Base-by-base conservation (phyloP, 176 grass and related monocot genomes). In the Hordeum vulgare region DNA sequence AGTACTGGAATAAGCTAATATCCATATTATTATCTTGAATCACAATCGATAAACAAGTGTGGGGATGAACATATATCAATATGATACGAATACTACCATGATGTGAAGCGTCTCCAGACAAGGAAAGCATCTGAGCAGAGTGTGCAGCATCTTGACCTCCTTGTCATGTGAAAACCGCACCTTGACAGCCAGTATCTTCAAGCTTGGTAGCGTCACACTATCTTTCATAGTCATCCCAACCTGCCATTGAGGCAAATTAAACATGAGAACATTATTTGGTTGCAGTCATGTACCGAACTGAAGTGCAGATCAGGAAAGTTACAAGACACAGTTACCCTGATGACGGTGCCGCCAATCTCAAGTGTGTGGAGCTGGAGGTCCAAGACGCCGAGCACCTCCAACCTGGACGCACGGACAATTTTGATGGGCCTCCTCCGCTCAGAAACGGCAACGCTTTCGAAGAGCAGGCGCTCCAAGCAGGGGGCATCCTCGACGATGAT, bases 71-170 rank as follows among this genome's bases (percentile, higher is more conserved):
- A 66, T 29, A 41, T 18, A 56, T 29, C 0, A 4, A 1, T 18
- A 26, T 66, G 71, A 54, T 15, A 31, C 2, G 25, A 18, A 18
- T 64, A 74, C 2, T 71, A 82, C 79, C 40, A 25, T 72, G 74
- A 88, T 64, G 53, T 88, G 80, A 27, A 83, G 86, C 5, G 51
- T 88, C 64, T 83, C 41, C 4, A 88, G 74, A 24, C 25, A 12
- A 83, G 77, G 82, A 42, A 80, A 85, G 71, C 82, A 80, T 81
- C 57, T 67, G 23, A 85, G 82, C 77, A 84, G 61, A 31, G 47
- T 63, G 11, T 36, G 28, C 24, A 83, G 64, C 80, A 88, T 36
- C 73, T 83, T 88, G 72, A 24, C 56, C 53, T 78, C 74, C 39
- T 8, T 17, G 20, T 64, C 45, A 9, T 33, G 9, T 6, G 28